phyloP scores from a whole-genome alignment of 768 basidiomycete genomes.

The Leucosporidium creatinivorum region DNA sequence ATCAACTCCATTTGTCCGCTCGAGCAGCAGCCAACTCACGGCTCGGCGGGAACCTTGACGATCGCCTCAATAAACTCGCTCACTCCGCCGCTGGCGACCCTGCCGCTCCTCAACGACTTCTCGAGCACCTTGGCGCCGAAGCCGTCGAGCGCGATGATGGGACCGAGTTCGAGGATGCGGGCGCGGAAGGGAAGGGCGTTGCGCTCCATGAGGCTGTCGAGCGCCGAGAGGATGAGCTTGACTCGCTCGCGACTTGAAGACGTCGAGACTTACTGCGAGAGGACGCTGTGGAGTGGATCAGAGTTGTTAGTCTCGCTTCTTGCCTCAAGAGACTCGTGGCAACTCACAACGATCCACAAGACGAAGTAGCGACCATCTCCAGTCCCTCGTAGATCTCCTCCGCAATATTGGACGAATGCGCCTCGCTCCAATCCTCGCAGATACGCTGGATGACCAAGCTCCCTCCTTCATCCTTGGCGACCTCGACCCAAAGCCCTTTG shows the following conservation, averaged over 20 bases:
- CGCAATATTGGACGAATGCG: conserved; percentile 6
- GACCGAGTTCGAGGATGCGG: conserved; percentile 4
- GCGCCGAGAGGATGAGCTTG: not conserved
- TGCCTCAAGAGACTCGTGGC: not conserved
- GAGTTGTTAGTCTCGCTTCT: too few species aligned
- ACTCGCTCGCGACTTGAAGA: not conserved
- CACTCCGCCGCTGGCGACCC: not conserved
- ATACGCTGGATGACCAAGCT: conserved; percentile 24
- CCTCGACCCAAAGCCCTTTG: not conserved
- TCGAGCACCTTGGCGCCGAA: conserved; percentile 25
- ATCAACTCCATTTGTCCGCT: too few species aligned
- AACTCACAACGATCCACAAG: conserved; percentile 23
- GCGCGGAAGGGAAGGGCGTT: conserved; percentile 13
- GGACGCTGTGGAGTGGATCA: not conserved
- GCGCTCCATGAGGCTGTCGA: conserved; percentile 12
- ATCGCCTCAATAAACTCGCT: conserved; percentile 1
- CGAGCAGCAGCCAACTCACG: not conserved
- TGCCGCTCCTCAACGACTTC: not conserved
- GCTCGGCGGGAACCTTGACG: not conserved
- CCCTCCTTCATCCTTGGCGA: conserved; percentile 26
- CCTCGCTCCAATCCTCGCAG: conserved; percentile 25
- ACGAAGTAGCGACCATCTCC: conserved; percentile 3
- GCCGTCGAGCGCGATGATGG: conserved; percentile 8
- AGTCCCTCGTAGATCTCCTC: conserved; percentile 9
- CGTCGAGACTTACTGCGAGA: not conserved